These are phyloP conservation scores for Chytriomyces sp. DNA, from an alignment of 192 early-diverging fungal species.

Conservation along the genomic window DNA sequence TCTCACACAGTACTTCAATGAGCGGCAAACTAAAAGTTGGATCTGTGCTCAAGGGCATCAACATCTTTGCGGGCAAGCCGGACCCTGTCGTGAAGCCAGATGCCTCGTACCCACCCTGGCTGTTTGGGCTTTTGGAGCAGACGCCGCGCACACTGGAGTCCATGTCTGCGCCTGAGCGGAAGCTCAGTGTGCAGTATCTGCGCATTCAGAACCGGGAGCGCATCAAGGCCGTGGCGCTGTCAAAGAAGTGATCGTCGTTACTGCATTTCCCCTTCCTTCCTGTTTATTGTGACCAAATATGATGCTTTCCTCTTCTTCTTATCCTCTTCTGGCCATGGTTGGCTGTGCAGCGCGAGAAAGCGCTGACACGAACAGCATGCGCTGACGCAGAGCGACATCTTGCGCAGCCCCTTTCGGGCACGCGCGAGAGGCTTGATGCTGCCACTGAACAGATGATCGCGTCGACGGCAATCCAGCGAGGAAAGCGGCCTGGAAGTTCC, in stretches of 20 bases:
- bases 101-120: slow-evolving; percentile 87
- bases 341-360: no score
- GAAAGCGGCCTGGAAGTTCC: no score
- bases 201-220: slow-evolving; percentile 43
- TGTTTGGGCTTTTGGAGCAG: slow-evolving; percentile 84
- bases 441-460: not conserved
- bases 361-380: no score
- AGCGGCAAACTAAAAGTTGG: slow-evolving; percentile 41
- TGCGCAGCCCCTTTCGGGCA: not conserved
- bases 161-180: slow-evolving; percentile 36
- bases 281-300: no score
- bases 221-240: slow-evolving; percentile 46
- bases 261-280: no score
- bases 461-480: not conserved
- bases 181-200: slow-evolving; percentile 41
- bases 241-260: no score
- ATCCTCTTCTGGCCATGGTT: no score
- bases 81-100: slow-evolving; percentile 87
- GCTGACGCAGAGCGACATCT: no score
- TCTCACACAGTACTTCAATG: slow-evolving; percentile 9
- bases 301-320: no score
- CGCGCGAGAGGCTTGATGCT: not conserved
- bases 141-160: not conserved
- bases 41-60: slow-evolving; percentile 82
- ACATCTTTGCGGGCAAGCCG: slow-evolving; percentile 78